Evolutionary conservation across 2,329 filamentous ascomycete genomes (phyloP).

Genomic region (Trichoderma guizhouense): DNA sequence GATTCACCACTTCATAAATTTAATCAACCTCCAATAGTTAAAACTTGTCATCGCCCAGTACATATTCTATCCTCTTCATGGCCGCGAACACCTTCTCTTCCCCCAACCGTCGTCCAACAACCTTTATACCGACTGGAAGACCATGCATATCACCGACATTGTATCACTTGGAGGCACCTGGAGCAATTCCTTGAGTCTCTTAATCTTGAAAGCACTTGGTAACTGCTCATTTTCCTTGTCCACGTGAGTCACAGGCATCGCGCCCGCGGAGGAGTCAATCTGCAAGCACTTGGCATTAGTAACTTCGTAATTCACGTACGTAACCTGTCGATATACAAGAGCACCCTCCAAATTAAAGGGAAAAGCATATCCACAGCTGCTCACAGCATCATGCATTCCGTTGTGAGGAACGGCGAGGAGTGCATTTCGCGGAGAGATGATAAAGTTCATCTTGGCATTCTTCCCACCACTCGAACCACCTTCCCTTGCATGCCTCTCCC

Average conservation of each 20-base stretch:
- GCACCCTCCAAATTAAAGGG: constrained; percentile 76
- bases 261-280: constrained; percentile 81
- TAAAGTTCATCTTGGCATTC: constrained; percentile 67
- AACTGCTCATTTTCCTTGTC: constrained; percentile 66
- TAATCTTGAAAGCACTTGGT: constrained; percentile 56
- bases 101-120: constrained; percentile 49
- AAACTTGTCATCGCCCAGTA: constrained; percentile 50
- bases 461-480: constrained; percentile 54
- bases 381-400: constrained; percentile 80
- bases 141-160: constrained; percentile 77
- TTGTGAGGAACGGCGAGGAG: constrained; percentile 85
- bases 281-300: constrained; percentile 31
- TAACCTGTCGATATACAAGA: background rate
- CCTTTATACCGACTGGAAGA: constrained; percentile 49
- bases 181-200: constrained; percentile 74
- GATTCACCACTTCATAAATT: background rate
- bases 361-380: constrained; percentile 89
- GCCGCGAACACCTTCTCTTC: constrained; percentile 54
- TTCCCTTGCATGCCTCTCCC: constrained; percentile 36
- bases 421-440: constrained; percentile 82
- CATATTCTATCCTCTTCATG: background rate
- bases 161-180: constrained; percentile 82
- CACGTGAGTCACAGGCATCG: constrained; percentile 83
- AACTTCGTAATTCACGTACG: background rate
- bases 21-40: constrained; percentile 48